Evolutionary conservation across 306 rosid species (phyloP).

Genomic region (Cucurbita pepo): DNA sequence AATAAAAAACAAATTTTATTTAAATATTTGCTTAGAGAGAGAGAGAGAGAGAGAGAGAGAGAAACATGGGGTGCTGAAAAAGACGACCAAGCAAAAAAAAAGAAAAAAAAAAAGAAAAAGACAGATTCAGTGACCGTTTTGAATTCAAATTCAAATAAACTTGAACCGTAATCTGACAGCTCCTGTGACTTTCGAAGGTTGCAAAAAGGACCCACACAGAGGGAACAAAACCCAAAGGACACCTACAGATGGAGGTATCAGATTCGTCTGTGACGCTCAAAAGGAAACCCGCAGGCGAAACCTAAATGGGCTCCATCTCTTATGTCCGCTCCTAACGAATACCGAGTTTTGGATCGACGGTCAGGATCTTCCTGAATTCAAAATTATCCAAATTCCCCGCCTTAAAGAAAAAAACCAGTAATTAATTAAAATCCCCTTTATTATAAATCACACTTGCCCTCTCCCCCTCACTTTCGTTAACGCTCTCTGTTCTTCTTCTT

Average conservation of each 20-base stretch:
- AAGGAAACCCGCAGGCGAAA: not conserved
- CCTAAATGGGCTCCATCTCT: slow-evolving; percentile 28
- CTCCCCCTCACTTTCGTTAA: slow-evolving; percentile 6
- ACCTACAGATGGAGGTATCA: not conserved
- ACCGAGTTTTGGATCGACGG: slow-evolving; percentile 36
- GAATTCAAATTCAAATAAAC: slow-evolving; percentile 55
- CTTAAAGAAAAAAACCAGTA: slow-evolving; percentile 8
- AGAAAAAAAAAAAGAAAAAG: not conserved
- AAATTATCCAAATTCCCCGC: slow-evolving; percentile 58
- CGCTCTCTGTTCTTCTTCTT: slow-evolving; percentile 2
- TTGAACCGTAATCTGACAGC: slow-evolving; percentile 5
- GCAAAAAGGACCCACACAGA: not conserved
- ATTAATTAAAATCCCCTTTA: slow-evolving; percentile 19
- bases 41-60: not conserved
- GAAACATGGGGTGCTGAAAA: not conserved
- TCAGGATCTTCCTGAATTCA: slow-evolving; percentile 29
- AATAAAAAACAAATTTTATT: not conserved
- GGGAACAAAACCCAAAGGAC: not conserved
- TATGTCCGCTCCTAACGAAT: slow-evolving; percentile 48
- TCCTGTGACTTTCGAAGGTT: slow-evolving; percentile 10
- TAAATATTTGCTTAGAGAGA: not conserved
- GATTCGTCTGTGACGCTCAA: not conserved
- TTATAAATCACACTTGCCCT: slow-evolving; percentile 17
- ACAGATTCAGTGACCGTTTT: slow-evolving; percentile 56
- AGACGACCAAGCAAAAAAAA: no score